Conservation (phyloP, 2,329 filamentous ascomycete species). For the Colletotrichum magnum region DNA sequence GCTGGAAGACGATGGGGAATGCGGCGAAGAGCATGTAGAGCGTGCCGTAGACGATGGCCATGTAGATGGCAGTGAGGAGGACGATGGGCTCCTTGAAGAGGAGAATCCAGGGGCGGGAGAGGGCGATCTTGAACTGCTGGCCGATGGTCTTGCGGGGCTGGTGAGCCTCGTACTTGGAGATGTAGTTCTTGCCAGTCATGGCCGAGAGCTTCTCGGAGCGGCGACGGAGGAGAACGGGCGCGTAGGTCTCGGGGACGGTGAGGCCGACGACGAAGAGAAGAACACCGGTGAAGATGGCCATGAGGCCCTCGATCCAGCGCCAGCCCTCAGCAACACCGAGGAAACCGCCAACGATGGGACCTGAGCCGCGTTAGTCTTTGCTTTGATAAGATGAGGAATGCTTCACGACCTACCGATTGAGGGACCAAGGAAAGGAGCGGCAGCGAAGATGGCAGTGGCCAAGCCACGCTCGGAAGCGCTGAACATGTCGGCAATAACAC, state of each 20-base stretch:
- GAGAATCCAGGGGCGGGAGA: constrained; percentile 75
- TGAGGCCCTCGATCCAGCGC: constrained; percentile 78
- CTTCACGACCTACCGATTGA: constrained; percentile 68
- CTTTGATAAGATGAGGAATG: constrained; percentile 72
- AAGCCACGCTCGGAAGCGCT: constrained; percentile 64
- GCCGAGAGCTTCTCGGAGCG: constrained; percentile 44
- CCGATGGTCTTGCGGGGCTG: constrained; percentile 50
- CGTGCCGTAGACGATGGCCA: constrained; percentile 72
- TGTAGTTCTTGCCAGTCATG: constrained; percentile 44
- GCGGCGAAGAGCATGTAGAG: constrained; percentile 73
- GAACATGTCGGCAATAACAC: constrained; percentile 75
- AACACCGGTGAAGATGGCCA: constrained; percentile 68
- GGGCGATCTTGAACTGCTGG: constrained; percentile 60
- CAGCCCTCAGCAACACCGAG: constrained; percentile 74
- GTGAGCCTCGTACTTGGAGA: constrained; percentile 63
- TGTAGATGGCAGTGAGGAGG: constrained; percentile 74
- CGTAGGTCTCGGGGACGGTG: constrained; percentile 57
- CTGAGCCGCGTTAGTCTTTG: constrained; percentile 75
- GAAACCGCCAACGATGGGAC: constrained; percentile 78
- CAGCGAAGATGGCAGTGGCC: constrained; percentile 75
- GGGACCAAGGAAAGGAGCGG: constrained; percentile 77
- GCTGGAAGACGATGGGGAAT: constrained; percentile 77
- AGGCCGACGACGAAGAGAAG: constrained; percentile 55
- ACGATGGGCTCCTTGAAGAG: constrained; percentile 81
- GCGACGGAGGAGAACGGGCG: constrained; percentile 45